A percentile compares a stretch with the other conserved stretches of the same genome.
Conservation (phyloP, 2,329 filamentous ascomycete species). For the Harringtonia lauricola region DNA sequence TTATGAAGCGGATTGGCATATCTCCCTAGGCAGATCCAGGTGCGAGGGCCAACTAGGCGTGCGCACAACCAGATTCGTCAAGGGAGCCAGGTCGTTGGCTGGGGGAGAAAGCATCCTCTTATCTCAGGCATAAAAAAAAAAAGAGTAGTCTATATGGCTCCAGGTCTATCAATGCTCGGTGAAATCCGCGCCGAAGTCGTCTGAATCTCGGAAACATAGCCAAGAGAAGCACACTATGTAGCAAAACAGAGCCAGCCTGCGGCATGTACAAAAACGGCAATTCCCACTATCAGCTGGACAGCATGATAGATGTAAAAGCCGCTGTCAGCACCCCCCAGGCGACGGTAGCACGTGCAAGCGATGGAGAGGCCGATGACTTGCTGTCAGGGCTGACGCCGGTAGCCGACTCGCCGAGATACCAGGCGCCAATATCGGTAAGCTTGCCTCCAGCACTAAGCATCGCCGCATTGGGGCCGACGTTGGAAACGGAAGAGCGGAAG, state of each 20-base stretch:
- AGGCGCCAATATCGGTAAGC: slow-evolving; percentile 64
- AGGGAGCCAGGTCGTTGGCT: no score
- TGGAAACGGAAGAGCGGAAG: slow-evolving; percentile 58
- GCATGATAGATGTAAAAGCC: background rate
- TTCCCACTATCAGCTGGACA: background rate
- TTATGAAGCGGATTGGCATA: slow-evolving; percentile 7
- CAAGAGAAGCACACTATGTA: no score
- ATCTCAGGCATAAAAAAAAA: no score
- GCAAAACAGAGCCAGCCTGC: no score
- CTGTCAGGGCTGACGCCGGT: slow-evolving; percentile 30
- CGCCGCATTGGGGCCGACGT: slow-evolving; percentile 61
- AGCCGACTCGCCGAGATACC: slow-evolving; percentile 55
- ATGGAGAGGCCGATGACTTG: background rate
- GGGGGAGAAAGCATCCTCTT: no score
- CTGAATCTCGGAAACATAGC: no score
- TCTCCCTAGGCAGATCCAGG: background rate
- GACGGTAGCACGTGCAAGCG: background rate
- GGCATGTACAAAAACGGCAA: background rate
- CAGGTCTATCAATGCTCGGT: no score
- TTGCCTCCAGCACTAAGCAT: slow-evolving; percentile 58
- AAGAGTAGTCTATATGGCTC: no score
- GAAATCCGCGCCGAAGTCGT: no score
- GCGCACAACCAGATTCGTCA: no score
- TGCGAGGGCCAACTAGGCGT: no score
- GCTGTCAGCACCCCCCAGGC: background rate